Base-by-base conservation (phyloP, 768 basidiomycete species). In the Amylocystis lapponica region DNA sequence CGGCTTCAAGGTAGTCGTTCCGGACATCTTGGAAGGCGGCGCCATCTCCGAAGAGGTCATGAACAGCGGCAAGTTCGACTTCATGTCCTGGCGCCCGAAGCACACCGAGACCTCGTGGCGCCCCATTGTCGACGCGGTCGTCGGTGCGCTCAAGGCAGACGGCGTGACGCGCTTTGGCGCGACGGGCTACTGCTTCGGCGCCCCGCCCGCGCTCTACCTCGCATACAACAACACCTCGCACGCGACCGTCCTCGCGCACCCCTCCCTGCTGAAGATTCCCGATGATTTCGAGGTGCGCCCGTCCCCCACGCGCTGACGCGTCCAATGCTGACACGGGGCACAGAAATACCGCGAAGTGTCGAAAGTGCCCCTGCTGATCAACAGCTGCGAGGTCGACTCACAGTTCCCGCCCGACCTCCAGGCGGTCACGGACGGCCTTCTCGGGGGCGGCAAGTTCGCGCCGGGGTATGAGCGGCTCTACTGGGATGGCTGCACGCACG, bases 101-200 rank as follows among this genome's bases (percentile, higher is more conserved):
- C 71, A 72, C 58, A 50, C 51, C 9, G 39, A 55, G 10, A 55
- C 53, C 14, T 27, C 20, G 21, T 48, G 35, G 25, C 27, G 25
- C 29, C 76, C 78, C 1, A 11, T 53, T 3, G 49, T 85, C 21
- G 72, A 85, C 62, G 75, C 71, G 37, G 76, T 83, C 33, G 67
- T 84, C 25, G 60, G 56, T 4, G 74, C 66, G 0, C 70, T 89
- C 47, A 80, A 78, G 56, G 72, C 62, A 25, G 54, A 74, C 47
- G 86, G 84, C 2, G 66, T 87, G 17, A 76, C 67, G 2, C 58
- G 57, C 6, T 72, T 88, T 44, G 83, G 66, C 0, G 77, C 79
- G 0, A 72, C 74, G 4, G 83, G 82, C 3, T 87, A 79, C 66
- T 89, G 86, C 66, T 80, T 75, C 42, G 81, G 83, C 46, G 83